phyloP scores from a whole-genome alignment of 1,139 yeast species.

The Nakaseomyces uthaithaninus region DNA sequence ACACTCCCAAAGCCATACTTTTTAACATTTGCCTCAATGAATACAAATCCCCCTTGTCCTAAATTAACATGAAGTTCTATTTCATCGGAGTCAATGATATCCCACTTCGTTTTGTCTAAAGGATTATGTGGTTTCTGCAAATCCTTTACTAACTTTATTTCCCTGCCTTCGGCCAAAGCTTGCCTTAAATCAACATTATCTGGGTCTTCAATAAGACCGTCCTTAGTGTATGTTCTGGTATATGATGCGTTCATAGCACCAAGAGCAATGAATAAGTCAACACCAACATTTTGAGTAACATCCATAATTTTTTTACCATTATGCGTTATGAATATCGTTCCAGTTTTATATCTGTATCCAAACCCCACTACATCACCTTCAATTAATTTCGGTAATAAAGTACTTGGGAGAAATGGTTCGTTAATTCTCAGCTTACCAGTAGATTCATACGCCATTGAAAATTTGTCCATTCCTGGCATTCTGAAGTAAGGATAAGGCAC shows the following conservation, averaged over 20 bases:
- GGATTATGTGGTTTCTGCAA: constrained; percentile 23
- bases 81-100: constrained; percentile 25
- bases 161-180: constrained; percentile 19
- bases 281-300: constrained; percentile 66
- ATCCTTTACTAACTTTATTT: constrained; percentile 20
- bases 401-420: constrained; percentile 69
- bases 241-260: constrained; percentile 32
- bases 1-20: constrained; percentile 87
- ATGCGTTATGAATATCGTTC: constrained; percentile 80
- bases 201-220: constrained; percentile 31
- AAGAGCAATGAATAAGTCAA: constrained; percentile 51
- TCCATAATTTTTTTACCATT: constrained; percentile 86
- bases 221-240: constrained; percentile 31
- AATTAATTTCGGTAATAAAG: constrained; percentile 61
- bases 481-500: constrained; percentile 87
- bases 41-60: constrained; percentile 89
- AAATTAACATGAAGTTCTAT: constrained; percentile 65
- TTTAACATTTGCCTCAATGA: constrained; percentile 82
- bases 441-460: constrained; percentile 81
- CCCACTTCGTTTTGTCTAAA: constrained; percentile 10
- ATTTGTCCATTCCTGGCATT: constrained; percentile 73
- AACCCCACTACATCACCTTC: constrained; percentile 92
- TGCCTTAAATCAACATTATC: constrained; percentile 29
- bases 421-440: constrained; percentile 75
- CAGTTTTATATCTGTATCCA: constrained; percentile 73